Percentiles rank a stretch among this genome's conserved stretches.
These are phyloP conservation scores for Chaetomium cochliodes DNA, from an alignment of 495 filamentous ascomycete genomes.

Conservation along the genomic window DNA sequence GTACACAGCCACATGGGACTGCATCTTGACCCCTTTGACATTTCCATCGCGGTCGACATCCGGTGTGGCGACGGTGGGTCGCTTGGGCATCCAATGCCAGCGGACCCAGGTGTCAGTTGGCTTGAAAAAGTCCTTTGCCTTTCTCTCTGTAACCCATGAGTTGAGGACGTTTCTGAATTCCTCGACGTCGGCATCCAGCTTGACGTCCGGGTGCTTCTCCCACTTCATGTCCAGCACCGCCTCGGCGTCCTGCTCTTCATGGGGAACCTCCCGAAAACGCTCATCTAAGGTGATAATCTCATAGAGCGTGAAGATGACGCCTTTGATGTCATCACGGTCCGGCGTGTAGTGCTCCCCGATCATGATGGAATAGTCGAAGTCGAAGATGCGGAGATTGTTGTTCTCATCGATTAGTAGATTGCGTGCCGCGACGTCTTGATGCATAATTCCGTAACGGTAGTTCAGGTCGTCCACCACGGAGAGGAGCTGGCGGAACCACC, in stretches of 20 bases:
- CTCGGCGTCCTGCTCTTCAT: neutral
- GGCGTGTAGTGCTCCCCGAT: conserved; percentile 7
- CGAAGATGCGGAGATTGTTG: conserved; percentile 6
- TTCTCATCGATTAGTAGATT: neutral
- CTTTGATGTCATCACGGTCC: conserved; percentile 5
- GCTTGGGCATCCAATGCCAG: neutral
- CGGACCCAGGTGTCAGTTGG: neutral
- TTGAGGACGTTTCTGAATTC: neutral
- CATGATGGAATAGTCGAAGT: conserved; percentile 12
- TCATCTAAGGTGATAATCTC: conserved; percentile 7
- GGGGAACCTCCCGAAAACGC: neutral
- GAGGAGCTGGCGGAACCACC: conserved; percentile 2
- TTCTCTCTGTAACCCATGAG: conserved; percentile 2
- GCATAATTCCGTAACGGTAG: conserved; percentile 3
- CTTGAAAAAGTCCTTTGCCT: neutral
- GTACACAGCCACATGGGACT: neutral
- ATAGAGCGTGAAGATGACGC: conserved; percentile 2
- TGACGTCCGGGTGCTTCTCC: conserved; percentile 7
- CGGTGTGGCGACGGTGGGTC: neutral
- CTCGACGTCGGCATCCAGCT: conserved; percentile 2
- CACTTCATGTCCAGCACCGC: conserved; percentile 3
- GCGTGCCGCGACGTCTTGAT: conserved; percentile 5
- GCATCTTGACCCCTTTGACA: neutral
- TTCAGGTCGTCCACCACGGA: conserved; percentile 1
- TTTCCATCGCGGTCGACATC: neutral